These are phyloP conservation scores for Fagus sylvatica DNA, from an alignment of 306 rosid species.

Conservation along the genomic window DNA sequence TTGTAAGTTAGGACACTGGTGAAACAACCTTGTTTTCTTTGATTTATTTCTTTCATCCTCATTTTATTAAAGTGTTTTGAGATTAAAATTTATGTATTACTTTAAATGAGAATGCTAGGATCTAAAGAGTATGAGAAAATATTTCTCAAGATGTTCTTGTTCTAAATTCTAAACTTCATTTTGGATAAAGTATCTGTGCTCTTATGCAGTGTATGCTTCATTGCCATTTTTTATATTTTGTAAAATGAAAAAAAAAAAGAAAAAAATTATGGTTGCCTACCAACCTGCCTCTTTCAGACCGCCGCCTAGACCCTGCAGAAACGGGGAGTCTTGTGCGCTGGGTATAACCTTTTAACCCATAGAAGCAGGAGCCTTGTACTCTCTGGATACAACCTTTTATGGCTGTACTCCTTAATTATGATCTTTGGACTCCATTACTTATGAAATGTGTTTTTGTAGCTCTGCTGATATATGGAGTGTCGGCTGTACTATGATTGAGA, in stretches of 20 bases:
- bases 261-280: no score
- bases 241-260: neutral
- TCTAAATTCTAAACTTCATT: neutral
- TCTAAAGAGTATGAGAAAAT: neutral
- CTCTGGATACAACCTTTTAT: neutral
- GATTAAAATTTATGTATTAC: neutral
- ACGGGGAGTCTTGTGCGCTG: no score
- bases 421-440: conserved; percentile 27
- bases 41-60: neutral
- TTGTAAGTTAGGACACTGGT: neutral
- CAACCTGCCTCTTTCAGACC: no score
- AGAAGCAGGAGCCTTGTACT: no score
- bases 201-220: neutral
- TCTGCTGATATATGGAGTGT: conserved; percentile 99
- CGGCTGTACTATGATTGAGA: conserved; percentile 95
- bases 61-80: neutral
- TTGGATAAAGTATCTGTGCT: neutral
- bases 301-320: no score
- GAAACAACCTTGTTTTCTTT: neutral
- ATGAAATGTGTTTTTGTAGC: conserved; percentile 42
- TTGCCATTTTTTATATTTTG: neutral
- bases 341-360: no score
- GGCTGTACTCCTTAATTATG: conserved; percentile 14
- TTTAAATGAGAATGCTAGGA: neutral
- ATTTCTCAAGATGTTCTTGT: conserved; percentile 4